Percentiles rank a stretch among this genome's conserved stretches.
phyloP scores from a whole-genome alignment of 306 rosid species.

The Alnus rubra region DNA sequence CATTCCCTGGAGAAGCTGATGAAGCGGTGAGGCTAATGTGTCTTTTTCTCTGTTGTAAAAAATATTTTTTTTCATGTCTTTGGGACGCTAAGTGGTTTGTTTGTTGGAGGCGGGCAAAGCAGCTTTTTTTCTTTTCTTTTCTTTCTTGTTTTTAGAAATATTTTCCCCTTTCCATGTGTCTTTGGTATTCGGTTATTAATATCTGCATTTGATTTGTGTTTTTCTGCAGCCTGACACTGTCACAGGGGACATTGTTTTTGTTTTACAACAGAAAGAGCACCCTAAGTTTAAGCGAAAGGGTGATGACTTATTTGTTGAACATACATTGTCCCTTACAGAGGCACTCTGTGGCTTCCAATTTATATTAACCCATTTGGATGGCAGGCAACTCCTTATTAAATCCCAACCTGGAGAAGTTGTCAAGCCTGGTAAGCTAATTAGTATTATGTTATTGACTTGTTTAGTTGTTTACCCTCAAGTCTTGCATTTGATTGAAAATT shows the following conservation, averaged over 20 bases:
- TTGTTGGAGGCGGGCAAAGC: not conserved
- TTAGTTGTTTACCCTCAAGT: not conserved
- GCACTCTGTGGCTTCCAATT: conserved; percentile 94
- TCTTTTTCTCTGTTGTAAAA: not conserved
- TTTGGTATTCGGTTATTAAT: not conserved
- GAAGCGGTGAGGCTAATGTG: conserved; percentile 61
- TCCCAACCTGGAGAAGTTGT: conserved; percentile 89
- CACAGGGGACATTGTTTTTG: conserved; percentile 94
- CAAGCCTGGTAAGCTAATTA: conserved; percentile 67
- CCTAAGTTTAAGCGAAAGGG: conserved; percentile 83
- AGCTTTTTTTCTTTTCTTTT: not conserved
- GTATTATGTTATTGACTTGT: not conserved
- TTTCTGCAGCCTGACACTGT: conserved; percentile 83
- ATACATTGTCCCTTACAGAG: conserved; percentile 75
- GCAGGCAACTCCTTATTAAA: conserved; percentile 88
- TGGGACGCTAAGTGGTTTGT: not conserved
- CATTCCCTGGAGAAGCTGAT: conserved; percentile 97
- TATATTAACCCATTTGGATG: conserved; percentile 74
- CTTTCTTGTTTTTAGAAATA: too few relatives aligned
- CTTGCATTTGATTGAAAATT: not conserved
- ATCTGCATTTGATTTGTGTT: conserved; percentile 1
- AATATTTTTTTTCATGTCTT: not conserved
- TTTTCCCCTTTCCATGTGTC: not conserved
- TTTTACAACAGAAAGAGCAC: conserved; percentile 92
- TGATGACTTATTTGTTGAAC: conserved; percentile 81